Evolutionary conservation across 345 rosid genomes (phyloP), one percentile per base, ranked within the genome.

Genomic region (Conringia planisiliqua): DNA sequence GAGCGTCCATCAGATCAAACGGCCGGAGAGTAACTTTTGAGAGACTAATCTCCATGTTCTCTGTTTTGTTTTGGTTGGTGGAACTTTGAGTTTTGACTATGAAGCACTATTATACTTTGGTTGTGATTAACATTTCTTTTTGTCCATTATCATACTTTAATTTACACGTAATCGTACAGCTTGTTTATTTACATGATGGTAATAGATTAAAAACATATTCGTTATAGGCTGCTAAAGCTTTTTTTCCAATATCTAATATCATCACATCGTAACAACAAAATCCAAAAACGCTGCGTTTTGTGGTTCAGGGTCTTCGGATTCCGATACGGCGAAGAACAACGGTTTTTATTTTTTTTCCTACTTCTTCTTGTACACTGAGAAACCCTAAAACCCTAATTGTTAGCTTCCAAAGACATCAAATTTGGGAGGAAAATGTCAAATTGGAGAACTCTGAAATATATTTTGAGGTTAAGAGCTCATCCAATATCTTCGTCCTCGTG

Each of bases 381-480:
- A 22, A 22, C 24, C 24, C 24, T 22, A 22, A 22, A 66, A 39
- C 81, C 81, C 81, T 78, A 72, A 48, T 52, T 55, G 0, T 16
- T 55, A n/a, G n/a, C n/a, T n/a, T n/a, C n/a, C 39, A 30, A 33
- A 22, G 35, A 7, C 27, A 10, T 3, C 48, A 18, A 35, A 0
- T 54, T 22, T 27, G 42, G 42, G 11, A 47, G 17, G 20, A 64
- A 64, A 78, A 73, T 79, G 82, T 69, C 36, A 12, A 64, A 38
- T 10, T 64, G 44, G 12, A 74, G 76, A 70, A 22, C 62, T 26
- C 6, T 76, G 2, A 77, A 66, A 47, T 39, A 39, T 18, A 48
- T 69, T 6, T 16, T 47, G 63, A 38, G 75, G 48, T 16, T 46
- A 69, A 62, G 74, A 68, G 29, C 51, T 58, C 48, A 48, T 3